Percentiles rank a stretch among this genome's conserved stretches.
Conservation (phyloP, 352 stramenopile genomes). For the Globisporangium cystogenes region DNA sequence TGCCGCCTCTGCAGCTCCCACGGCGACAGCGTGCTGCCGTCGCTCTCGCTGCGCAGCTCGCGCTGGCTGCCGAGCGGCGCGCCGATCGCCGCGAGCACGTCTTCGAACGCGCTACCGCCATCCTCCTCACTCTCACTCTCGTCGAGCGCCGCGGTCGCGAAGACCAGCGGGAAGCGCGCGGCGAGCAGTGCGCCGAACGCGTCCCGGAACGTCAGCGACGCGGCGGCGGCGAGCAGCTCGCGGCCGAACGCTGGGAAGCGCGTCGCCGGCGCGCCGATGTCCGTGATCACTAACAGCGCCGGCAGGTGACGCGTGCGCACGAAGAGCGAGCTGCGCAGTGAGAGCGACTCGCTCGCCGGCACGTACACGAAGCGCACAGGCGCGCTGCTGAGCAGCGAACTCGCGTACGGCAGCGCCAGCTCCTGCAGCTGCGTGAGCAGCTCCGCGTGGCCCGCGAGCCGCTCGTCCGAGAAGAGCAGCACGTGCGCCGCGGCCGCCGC, state of each 20-base stretch:
- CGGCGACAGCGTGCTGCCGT: not conserved
- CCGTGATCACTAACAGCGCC: conserved; percentile 18
- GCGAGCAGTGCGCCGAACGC: conserved; percentile 5
- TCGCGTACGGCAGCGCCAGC: conserved; percentile 15
- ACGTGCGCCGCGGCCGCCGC: conserved; percentile 18
- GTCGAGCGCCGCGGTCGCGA: not conserved
- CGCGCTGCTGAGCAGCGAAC: not conserved
- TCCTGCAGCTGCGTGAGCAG: conserved; percentile 9
- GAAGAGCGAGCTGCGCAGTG: conserved; percentile 22
- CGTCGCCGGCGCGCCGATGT: conserved; percentile 12
- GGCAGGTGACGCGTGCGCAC: conserved; percentile 21
- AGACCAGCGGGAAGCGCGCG: conserved; percentile 2
- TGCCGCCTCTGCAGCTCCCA: conserved; percentile 6
- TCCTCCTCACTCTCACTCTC: not conserved
- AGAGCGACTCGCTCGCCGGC: conserved; percentile 12
- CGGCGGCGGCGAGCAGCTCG: conserved; percentile 8
- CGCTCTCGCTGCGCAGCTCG: not conserved
- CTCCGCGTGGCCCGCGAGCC: conserved; percentile 9
- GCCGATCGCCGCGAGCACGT: not conserved
- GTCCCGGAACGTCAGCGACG: conserved; percentile 1
- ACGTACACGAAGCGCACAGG: conserved; percentile 29
- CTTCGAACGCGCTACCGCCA: not conserved
- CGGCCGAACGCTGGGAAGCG: conserved; percentile 11
- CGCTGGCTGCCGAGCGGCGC: not conserved
- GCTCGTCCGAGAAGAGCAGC: conserved; percentile 27